Base-by-base conservation (phyloP, 768 basidiomycete genomes). In the Lepiota venenata region DNA sequence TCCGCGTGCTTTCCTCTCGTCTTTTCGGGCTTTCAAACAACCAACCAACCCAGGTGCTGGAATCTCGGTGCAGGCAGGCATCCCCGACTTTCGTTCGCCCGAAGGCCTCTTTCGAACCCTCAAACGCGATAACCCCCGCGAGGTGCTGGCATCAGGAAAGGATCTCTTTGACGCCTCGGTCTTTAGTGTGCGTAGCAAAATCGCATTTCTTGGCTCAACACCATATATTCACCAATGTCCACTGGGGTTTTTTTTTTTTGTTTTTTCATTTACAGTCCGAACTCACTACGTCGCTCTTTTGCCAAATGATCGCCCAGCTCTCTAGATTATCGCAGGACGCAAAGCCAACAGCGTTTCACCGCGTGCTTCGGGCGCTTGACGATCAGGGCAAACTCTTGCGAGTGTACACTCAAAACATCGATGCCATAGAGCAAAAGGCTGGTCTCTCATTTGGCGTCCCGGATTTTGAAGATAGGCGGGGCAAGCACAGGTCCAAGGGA, bases 381-480 rank as follows among this genome's bases (percentile, higher is more conserved):
- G 78, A 85, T 56, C 77, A 85, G 36, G 87, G 89, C 3, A 80
- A 81, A 57, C 81, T 96, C 3, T 77, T 94, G 36, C 79, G 93
- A 21, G 90, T 93, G 2, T 96, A 95, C 69, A 94, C 93, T 0
- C 93, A 96, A 74, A 95, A 96, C 69, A 95, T 95, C 56, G 93
- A 96, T 66, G 86, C 85, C 21, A 84, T 96, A 39, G 93, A 96
- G 65, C 75, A 75, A 56, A 93, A 92, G 66, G 87, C 82, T n/a
- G 93, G 93, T 3, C 78, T 96, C 9, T 84, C 87, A 1, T 90
- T 91, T 57, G 92, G 93, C n/a, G 77, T 94, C 10, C 91, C 92
- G 21, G 79, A 80, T 52, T 83, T 81, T 57, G 78, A 82, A 56
- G 77, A 71, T 56, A 82, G 75, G 61, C 78, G 82, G n/a, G 72